A percentile compares a stretch with the other conserved stretches of the same genome.
These are phyloP conservation scores for Dentipellis fragilis DNA, from an alignment of 768 basidiomycete genomes.

Conservation along the genomic window DNA sequence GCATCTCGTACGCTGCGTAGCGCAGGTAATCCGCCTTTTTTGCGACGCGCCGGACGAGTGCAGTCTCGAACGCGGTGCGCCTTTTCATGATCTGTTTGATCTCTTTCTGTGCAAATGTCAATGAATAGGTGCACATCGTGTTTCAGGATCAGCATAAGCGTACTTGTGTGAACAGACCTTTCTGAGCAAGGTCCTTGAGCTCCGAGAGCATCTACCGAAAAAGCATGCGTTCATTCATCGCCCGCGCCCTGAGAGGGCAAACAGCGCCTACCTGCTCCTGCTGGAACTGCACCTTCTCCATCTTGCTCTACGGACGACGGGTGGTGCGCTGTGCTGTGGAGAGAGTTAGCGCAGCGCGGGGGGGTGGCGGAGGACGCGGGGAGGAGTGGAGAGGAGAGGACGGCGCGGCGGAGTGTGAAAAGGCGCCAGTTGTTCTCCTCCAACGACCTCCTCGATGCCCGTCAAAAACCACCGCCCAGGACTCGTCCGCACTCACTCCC, in stretches of 20 bases:
- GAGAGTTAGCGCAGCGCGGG: not conserved
- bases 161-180: conserved; percentile 74
- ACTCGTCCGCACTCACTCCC: conserved; percentile 50
- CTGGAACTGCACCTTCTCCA: conserved; percentile 93
- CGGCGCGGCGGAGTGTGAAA: not conserved
- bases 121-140: conserved; percentile 6
- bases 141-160: conserved; percentile 16
- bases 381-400: not conserved
- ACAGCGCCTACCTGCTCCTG: conserved; percentile 63
- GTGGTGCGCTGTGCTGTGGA: not conserved
- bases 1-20: conserved; percentile 90
- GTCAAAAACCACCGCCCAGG: conserved; percentile 40
- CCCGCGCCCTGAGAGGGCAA: not conserved
- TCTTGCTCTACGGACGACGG: conserved; percentile 18
- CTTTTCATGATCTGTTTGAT: conserved; percentile 78
- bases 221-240: not conserved
- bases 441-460: conserved; percentile 26
- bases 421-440: not conserved
- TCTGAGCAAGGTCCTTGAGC: conserved; percentile 86
- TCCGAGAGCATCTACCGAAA: conserved; percentile 74
- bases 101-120: conserved; percentile 43
- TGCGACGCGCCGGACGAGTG: conserved; percentile 73
- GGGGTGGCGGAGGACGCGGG: conserved; percentile 1
- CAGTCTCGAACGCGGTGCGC: conserved; percentile 74
- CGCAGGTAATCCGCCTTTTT: conserved; percentile 84